phyloP scores from a whole-genome alignment of 176 grass and related monocot genomes.

The Tillandsia leiboldiana region DNA sequence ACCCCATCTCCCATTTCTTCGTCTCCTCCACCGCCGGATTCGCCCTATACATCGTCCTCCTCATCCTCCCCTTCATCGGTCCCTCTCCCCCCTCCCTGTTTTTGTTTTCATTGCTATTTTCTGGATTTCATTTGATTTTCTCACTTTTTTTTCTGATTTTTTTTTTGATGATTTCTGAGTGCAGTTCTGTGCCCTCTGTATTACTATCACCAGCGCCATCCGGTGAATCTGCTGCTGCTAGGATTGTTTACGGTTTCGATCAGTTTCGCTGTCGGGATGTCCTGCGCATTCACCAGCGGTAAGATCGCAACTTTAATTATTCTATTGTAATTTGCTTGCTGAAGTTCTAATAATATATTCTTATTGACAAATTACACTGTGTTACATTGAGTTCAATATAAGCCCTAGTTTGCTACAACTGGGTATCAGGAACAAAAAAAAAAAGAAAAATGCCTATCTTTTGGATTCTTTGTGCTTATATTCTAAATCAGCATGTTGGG shows the following conservation, averaged over 20 bases:
- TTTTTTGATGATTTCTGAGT: conserved; percentile 2
- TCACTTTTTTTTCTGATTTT: background rate
- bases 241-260: conserved; percentile 58
- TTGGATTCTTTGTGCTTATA: too few species aligned
- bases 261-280: conserved; percentile 75
- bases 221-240: conserved; percentile 66
- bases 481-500: too few species aligned
- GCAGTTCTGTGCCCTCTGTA: conserved; percentile 75
- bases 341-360: too few species aligned
- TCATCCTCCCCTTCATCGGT: conserved; percentile 67
- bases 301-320: conserved; percentile 3
- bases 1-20: conserved; percentile 64
- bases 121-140: background rate
- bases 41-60: conserved; percentile 53
- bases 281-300: conserved; percentile 91
- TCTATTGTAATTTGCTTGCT: background rate
- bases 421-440: too few species aligned
- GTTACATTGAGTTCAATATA: too few species aligned
- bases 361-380: too few species aligned
- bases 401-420: too few species aligned
- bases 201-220: conserved; percentile 72
- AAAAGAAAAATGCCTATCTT: too few species aligned
- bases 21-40: conserved; percentile 39
- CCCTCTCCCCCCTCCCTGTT: background rate
- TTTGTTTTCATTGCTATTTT: background rate